Evolutionary conservation across 441 rosid species (phyloP), one percentile per base, ranked within the genome.

Genomic region (Populus hybrid): DNA sequence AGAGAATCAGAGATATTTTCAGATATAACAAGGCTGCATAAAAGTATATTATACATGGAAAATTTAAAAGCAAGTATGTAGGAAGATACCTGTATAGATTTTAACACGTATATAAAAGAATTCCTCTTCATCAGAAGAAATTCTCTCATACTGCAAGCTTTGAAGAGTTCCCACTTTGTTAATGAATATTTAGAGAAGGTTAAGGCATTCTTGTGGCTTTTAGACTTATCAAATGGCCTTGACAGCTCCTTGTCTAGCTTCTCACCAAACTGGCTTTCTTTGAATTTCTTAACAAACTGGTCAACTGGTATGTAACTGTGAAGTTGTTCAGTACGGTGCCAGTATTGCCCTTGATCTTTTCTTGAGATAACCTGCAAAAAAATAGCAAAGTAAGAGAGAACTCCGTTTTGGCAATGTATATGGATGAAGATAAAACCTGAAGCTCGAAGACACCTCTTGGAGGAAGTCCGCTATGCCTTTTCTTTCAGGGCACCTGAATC

Each of bases 331-430:
- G 65, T 53, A 29, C 20, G 40, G 68, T 76, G 61, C 93, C 91
- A 89, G 67, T 83, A 89, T 64, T 89, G 91, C 3, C 70, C 85
- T 77, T 88, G 93, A 81, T 89, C 93, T 75, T 89, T 89, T 63
- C 71, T 84, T 2, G 93, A 89, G 67, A 85, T 82, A 28, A 89
- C 86, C 92, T 89, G 82, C 26, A 67, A 29, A 50, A 31, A 16
- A 77, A 16, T 40, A 74, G 12, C 42, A 12, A 9, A 21, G 71
- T 50, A 21, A 4, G 12, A 33, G 45, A 24, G 24, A 24, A 24
- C 61, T 64, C 70, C 42, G 26, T 26, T 18, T 40, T 40, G 11
- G 45, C 45, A 40, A 9, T 3, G 23, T 3, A 36, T 61, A 50
- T 74, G 10, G 14, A 29, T 10, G 63, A 38, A 65, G 33, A 67